These are phyloP conservation scores for Lindgomyces ingoldianus DNA, from an alignment of 495 filamentous ascomycete genomes.

Conservation along the genomic window DNA sequence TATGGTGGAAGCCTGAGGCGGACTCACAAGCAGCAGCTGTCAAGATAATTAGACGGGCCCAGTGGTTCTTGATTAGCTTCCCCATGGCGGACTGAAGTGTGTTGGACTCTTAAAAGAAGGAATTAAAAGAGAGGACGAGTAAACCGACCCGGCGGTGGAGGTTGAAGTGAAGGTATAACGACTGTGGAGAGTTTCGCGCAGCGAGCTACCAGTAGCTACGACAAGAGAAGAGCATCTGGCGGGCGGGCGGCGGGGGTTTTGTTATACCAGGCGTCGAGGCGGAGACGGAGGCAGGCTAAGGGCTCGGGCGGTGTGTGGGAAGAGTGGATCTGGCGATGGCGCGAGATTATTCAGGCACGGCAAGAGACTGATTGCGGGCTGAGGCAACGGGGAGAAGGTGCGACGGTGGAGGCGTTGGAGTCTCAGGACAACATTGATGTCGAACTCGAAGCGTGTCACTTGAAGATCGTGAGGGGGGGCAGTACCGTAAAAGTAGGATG, in stretches of 20 bases:
- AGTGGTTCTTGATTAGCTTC: conserved; percentile 98
- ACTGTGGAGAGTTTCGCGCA: conserved; percentile 32
- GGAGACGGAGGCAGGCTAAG: neutral
- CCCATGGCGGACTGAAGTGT: conserved; percentile 65
- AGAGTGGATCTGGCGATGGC: neutral
- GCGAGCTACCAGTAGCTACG: conserved; percentile 40
- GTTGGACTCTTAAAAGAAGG: conserved; percentile 14
- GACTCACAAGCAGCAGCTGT: conserved; percentile 79
- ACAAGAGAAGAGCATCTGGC: conserved; percentile 28
- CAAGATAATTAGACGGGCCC: conserved; percentile 88
- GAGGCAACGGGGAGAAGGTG: conserved; percentile 17
- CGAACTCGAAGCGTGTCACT: conserved; percentile 25
- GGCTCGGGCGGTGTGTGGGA: conserved; percentile 5
- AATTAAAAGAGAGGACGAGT: conserved; percentile 33
- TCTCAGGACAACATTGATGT: conserved; percentile 9
- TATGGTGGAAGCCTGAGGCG: too few species aligned
- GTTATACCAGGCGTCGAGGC: conserved; percentile 30
- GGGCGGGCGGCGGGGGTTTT: conserved; percentile 26
- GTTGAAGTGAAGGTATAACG: conserved; percentile 23
- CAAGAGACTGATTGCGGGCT: conserved; percentile 3
- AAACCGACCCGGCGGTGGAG: conserved; percentile 34
- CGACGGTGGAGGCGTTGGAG: neutral
- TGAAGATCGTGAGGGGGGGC: conserved; percentile 16
- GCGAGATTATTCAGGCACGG: conserved; percentile 23
- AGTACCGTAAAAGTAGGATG: conserved; percentile 23